A percentile compares a stretch with the other conserved stretches of the same genome.
phyloP scores from a whole-genome alignment of 305 asterid species.

The Solanum hybrid region DNA sequence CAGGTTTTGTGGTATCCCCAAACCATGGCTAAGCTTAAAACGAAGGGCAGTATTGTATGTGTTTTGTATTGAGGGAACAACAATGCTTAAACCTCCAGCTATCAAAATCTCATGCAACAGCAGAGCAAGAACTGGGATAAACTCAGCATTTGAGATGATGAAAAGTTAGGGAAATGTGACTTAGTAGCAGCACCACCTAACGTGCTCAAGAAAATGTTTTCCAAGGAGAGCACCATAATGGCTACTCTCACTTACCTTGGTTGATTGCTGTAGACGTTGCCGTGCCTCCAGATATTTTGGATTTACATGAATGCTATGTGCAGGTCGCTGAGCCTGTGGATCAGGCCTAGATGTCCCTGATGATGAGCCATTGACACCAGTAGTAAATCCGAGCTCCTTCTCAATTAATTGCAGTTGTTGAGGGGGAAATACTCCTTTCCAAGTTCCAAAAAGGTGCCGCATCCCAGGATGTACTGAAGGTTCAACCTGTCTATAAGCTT shows the following conservation, averaged over 20 bases:
- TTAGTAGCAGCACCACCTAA: not conserved
- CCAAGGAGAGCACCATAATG: not conserved
- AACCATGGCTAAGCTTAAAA: not conserved
- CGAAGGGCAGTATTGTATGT: not conserved
- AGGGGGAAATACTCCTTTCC: conserved; percentile 90
- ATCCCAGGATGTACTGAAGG: conserved; percentile 72
- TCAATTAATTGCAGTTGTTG: conserved; percentile 75
- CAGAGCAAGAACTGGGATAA: not conserved
- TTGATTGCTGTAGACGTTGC: conserved; percentile 61
- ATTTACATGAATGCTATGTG: conserved; percentile 88
- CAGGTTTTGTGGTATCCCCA: not conserved
- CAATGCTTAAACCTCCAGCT: not conserved
- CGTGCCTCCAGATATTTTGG: conserved; percentile 97
- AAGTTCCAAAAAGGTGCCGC: conserved; percentile 98
- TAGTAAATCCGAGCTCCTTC: conserved; percentile 75
- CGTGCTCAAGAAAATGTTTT: not conserved
- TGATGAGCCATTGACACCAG: conserved; percentile 52
- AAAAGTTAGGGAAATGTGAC: not conserved
- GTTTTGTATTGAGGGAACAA: not conserved
- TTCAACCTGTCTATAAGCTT: conserved; percentile 85
- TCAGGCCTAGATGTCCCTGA: conserved; percentile 49
- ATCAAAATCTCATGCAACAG: not conserved
- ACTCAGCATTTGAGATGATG: not conserved
- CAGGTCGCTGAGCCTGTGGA: conserved; percentile 72
- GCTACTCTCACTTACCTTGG: conserved; percentile 43